A percentile compares a stretch with the other conserved stretches of the same genome.
Conservation (phyloP, 768 basidiomycete species). For the Xerocomus spinulosus region DNA sequence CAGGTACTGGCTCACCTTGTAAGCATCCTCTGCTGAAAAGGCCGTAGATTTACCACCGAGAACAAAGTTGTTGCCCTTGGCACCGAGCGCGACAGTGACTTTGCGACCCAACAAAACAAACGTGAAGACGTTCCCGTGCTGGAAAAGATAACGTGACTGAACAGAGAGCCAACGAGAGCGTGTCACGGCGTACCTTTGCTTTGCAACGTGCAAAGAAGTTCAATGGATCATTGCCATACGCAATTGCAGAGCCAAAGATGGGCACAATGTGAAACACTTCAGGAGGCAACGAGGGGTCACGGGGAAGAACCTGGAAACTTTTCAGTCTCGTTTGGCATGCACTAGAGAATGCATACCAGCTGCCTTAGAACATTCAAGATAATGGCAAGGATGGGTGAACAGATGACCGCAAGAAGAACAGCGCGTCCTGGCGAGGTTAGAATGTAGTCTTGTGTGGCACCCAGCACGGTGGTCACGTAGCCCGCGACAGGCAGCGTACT, state of each 20-base stretch:
- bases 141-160: neutral
- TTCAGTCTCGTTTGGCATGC: neutral
- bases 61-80: slow-evolving; percentile 91
- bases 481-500: slow-evolving; percentile 20
- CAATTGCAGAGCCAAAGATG: slow-evolving; percentile 80
- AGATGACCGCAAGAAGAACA: slow-evolving; percentile 46
- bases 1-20: slow-evolving; percentile 57
- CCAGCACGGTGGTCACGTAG: slow-evolving; percentile 22
- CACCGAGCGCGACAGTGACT: slow-evolving; percentile 86
- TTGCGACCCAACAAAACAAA: slow-evolving; percentile 86
- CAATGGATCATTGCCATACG: slow-evolving; percentile 91
- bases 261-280: slow-evolving; percentile 93
- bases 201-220: slow-evolving; percentile 77
- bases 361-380: slow-evolving; percentile 75
- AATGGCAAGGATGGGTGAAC: slow-evolving; percentile 63
- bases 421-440: slow-evolving; percentile 24
- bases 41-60: slow-evolving; percentile 90
- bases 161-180: neutral
- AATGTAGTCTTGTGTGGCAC: slow-evolving; percentile 18
- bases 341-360: slow-evolving; percentile 45
- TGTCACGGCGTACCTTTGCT: slow-evolving; percentile 58
- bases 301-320: slow-evolving; percentile 54
- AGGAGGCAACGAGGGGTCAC: slow-evolving; percentile 72
- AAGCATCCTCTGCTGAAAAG: slow-evolving; percentile 95
- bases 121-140: slow-evolving; percentile 98